phyloP scores from a whole-genome alignment of 768 basidiomycete genomes.

The Chiua virens region DNA sequence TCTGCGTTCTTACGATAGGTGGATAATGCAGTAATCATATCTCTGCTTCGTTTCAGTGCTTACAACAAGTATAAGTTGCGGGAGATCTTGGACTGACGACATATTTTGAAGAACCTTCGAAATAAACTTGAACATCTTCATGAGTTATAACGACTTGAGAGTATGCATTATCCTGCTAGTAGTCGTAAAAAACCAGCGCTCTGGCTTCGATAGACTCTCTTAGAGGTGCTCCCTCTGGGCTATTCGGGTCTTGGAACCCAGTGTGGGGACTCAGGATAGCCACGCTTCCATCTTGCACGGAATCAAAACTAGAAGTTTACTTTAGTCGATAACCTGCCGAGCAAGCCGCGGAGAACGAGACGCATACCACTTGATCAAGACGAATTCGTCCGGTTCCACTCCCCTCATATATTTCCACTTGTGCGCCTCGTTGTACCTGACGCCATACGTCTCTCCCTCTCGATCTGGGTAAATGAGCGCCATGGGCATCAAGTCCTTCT shows the following conservation, averaged over 20 bases:
- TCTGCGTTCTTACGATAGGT: too few species aligned
- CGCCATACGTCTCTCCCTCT: slow-evolving; percentile 43
- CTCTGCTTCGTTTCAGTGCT: too few species aligned
- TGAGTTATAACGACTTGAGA: too few species aligned
- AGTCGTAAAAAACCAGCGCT: slow-evolving; percentile 37
- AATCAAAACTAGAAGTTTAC: slow-evolving; percentile 29
- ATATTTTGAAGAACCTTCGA: too few species aligned
- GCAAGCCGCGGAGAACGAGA: neutral
- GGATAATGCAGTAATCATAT: too few species aligned
- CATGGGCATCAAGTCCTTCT: slow-evolving; percentile 38
- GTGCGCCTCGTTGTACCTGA: slow-evolving; percentile 40
- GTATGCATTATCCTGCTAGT: neutral
- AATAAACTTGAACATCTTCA: too few species aligned
- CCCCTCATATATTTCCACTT: slow-evolving; percentile 47
- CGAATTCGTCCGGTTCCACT: slow-evolving; percentile 45
- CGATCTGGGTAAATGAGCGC: slow-evolving; percentile 41
- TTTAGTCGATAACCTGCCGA: neutral
- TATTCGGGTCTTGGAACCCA: slow-evolving; percentile 35
- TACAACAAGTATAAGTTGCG: too few species aligned
- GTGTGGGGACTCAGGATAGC: slow-evolving; percentile 35
- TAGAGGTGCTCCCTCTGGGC: slow-evolving; percentile 27
- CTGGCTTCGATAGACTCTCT: slow-evolving; percentile 38
- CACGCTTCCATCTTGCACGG: slow-evolving; percentile 35
- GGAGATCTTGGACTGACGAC: too few species aligned
- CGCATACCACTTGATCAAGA: slow-evolving; percentile 48